Evolutionary conservation across 2,329 filamentous ascomycete species (phyloP).

Genomic region (Acrocalymma vagum): DNA sequence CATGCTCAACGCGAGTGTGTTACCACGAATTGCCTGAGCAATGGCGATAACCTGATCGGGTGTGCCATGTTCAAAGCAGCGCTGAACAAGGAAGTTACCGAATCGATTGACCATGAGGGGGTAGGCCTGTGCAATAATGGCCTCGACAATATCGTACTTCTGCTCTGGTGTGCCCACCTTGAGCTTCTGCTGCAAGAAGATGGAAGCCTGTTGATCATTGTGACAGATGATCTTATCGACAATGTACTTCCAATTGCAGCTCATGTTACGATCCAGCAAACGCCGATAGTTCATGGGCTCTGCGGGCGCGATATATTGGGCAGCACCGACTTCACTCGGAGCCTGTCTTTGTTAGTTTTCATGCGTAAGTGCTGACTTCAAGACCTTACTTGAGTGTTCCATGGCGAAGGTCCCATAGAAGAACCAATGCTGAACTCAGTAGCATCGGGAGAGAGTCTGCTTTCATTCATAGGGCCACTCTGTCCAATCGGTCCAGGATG

Average conservation of each 20-base stretch:
- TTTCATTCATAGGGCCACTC: constrained; percentile 33
- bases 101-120: constrained; percentile 98
- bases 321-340: constrained; percentile 29
- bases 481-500: constrained; percentile 48
- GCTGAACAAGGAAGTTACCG: constrained; percentile 97
- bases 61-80: constrained; percentile 98
- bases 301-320: constrained; percentile 81
- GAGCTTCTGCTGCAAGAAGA: constrained; percentile 98
- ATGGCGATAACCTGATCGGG: constrained; percentile 93
- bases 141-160: constrained; percentile 96
- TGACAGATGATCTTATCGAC: constrained; percentile 99
- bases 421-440: constrained; percentile 52
- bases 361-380: not conserved
- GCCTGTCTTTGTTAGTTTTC: constrained; percentile 26
- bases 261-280: constrained; percentile 92
- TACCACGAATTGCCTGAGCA: constrained; percentile 91
- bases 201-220: constrained; percentile 98
- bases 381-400: constrained; percentile 46
- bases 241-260: constrained; percentile 99
- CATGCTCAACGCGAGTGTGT: constrained; percentile 95
- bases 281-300: constrained; percentile 97
- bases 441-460: constrained; percentile 56
- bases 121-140: constrained; percentile 94
- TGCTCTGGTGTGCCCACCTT: constrained; percentile 95
- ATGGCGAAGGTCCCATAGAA: constrained; percentile 45